Percentiles rank a stretch among this genome's conserved stretches.
These are phyloP conservation scores for Flaveria trinervia DNA, from an alignment of 129 eudicot species.

Conservation along the genomic window DNA sequence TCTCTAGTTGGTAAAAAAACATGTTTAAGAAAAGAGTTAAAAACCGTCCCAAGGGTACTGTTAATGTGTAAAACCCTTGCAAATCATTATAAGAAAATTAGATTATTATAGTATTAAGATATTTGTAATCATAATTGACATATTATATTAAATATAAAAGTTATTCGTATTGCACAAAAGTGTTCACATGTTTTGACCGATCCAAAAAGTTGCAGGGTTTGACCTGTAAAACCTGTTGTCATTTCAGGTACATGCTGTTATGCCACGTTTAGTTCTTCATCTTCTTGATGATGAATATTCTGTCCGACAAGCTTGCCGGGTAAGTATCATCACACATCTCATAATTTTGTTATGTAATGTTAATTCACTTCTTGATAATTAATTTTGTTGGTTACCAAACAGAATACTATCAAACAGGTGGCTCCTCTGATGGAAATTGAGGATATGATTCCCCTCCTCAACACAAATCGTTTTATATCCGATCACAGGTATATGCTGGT, in stretches of 20 bases:
- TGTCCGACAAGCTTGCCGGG: conserved; percentile 91
- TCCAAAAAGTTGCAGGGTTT: background rate
- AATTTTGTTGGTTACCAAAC: conserved; percentile 9
- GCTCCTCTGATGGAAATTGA: conserved; percentile 72
- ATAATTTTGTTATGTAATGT: background rate
- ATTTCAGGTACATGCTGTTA: conserved; percentile 70
- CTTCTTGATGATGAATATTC: conserved; percentile 81
- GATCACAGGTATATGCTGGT: conserved; percentile 66
- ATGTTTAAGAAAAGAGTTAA: background rate
- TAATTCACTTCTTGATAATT: conserved; percentile 1
- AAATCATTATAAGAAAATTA: background rate
- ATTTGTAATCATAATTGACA: background rate
- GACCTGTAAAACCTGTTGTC: background rate
- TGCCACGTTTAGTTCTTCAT: conserved; percentile 91
- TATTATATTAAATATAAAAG: background rate
- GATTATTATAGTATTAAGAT: background rate
- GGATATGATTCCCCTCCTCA: conserved; percentile 56
- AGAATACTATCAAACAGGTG: conserved; percentile 72
- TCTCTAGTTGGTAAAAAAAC: background rate
- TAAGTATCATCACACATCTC: conserved; percentile 22
- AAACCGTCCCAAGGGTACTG: background rate
- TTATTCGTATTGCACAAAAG: background rate
- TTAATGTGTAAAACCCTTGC: background rate
- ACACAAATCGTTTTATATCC: conserved; percentile 65
- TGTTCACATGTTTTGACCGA: background rate